Percentiles rank a stretch among this genome's conserved stretches.
Conservation (phyloP, 2,329 filamentous ascomycete species). For the Dactylella cylindrospora region DNA sequence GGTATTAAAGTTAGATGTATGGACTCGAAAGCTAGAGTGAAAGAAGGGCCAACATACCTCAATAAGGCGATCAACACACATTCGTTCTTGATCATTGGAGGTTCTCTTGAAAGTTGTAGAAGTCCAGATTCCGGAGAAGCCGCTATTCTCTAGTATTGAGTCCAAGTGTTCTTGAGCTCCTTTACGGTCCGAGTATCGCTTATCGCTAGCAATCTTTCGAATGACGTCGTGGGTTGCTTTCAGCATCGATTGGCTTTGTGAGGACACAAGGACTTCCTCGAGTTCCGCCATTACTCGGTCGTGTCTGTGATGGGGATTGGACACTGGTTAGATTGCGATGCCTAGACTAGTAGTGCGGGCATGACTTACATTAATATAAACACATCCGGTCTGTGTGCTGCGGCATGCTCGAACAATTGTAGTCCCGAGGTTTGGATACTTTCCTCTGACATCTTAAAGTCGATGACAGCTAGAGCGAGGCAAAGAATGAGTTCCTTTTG, state of each 20-base stretch:
- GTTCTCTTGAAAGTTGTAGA: slow-evolving; percentile 58
- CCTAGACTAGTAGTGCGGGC: neutral
- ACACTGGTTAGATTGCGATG: neutral
- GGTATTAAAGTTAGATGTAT: neutral
- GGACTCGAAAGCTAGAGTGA: neutral
- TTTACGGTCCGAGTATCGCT: slow-evolving; percentile 57
- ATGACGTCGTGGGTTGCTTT: slow-evolving; percentile 64
- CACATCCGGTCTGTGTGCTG: slow-evolving; percentile 60
- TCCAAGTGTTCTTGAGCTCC: slow-evolving; percentile 58
- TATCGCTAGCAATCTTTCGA: slow-evolving; percentile 61
- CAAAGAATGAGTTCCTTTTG: slow-evolving; percentile 66
- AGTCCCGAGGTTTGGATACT: slow-evolving; percentile 63
- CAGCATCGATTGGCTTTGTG: slow-evolving; percentile 63
- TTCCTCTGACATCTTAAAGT: slow-evolving; percentile 67
- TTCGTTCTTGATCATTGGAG: slow-evolving; percentile 43
- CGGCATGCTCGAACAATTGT: slow-evolving; percentile 63
- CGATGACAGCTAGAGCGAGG: slow-evolving; percentile 65
- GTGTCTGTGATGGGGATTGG: slow-evolving; percentile 27
- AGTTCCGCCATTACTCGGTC: slow-evolving; percentile 62
- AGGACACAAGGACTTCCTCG: slow-evolving; percentile 64
- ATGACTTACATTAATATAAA: slow-evolving; percentile 61
- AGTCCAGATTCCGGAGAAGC: slow-evolving; percentile 66
- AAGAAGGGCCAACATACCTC: slow-evolving; percentile 22
- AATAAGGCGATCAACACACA: slow-evolving; percentile 43
- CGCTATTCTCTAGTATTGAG: slow-evolving; percentile 62